phyloP scores from a whole-genome alignment of 2,329 filamentous ascomycete genomes.

The Trichoderma sp. region DNA sequence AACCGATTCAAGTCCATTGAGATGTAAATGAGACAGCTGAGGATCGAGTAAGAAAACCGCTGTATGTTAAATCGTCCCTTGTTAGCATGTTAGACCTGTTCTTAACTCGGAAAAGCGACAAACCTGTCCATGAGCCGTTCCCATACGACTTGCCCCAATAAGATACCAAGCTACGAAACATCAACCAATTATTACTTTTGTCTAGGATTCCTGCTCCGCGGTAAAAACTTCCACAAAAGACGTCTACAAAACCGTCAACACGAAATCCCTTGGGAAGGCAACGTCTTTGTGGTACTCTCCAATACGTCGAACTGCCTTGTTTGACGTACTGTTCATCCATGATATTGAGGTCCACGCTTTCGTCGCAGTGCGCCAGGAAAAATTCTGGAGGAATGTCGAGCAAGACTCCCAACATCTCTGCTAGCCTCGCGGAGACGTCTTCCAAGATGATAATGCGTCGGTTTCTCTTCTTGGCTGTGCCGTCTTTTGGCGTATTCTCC shows the following conservation, averaged over 20 bases:
- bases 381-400: background rate
- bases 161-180: background rate
- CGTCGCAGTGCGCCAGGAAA: background rate
- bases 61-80: background rate
- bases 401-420: background rate
- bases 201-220: background rate
- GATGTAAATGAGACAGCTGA: background rate
- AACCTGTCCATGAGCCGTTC: background rate
- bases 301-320: background rate
- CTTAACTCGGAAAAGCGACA: background rate
- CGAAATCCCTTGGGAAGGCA: background rate
- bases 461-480: background rate
- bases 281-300: background rate
- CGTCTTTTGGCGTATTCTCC: background rate
- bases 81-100: background rate
- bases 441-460: background rate
- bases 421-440: background rate
- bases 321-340: background rate
- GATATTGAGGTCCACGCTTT: background rate
- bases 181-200: background rate
- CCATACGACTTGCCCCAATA: background rate
- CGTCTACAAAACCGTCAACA: background rate
- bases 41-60: background rate
- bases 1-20: background rate
- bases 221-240: background rate